Conservation (phyloP, 148 eudicot genomes). For the Rhododendron kiyosumense region DNA sequence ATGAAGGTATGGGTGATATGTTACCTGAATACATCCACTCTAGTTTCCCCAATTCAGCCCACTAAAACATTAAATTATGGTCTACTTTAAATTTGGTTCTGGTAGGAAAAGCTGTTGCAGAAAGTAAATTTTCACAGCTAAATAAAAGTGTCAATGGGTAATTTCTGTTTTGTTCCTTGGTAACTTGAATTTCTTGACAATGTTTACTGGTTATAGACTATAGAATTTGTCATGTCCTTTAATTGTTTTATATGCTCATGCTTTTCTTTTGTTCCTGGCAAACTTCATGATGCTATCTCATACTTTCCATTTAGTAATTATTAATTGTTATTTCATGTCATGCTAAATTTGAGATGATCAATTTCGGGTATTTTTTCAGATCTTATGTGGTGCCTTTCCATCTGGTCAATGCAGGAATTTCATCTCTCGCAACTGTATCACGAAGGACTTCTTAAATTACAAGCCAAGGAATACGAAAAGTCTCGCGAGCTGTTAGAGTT, state of each 20-base stretch:
- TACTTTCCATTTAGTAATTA: not conserved
- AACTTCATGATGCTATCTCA: not conserved
- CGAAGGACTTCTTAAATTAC: slow-evolving; percentile 82
- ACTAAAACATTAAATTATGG: not conserved
- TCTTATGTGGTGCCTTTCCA: not conserved
- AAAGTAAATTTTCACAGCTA: not conserved
- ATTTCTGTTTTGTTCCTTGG: not conserved
- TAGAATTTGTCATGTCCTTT: not conserved
- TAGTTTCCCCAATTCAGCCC: not conserved
- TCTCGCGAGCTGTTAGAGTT: slow-evolving; percentile 81
- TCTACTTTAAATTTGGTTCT: not conserved
- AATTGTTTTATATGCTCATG: not conserved
- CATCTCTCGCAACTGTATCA: slow-evolving; percentile 93
- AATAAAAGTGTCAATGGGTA: not conserved
- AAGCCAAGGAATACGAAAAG: slow-evolving; percentile 77
- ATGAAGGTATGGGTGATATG: not conserved
- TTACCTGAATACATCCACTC: not conserved
- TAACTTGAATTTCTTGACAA: not conserved
- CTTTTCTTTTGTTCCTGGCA: not conserved
- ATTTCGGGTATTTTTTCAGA: not conserved
- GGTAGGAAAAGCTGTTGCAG: not conserved
- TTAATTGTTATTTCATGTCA: not conserved
- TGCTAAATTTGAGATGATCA: not conserved
- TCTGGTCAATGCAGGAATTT: slow-evolving; percentile 60
- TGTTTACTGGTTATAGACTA: not conserved